Evolutionary conservation across 306 rosid species (phyloP).

Genomic region (Astragalus membranaceus): DNA sequence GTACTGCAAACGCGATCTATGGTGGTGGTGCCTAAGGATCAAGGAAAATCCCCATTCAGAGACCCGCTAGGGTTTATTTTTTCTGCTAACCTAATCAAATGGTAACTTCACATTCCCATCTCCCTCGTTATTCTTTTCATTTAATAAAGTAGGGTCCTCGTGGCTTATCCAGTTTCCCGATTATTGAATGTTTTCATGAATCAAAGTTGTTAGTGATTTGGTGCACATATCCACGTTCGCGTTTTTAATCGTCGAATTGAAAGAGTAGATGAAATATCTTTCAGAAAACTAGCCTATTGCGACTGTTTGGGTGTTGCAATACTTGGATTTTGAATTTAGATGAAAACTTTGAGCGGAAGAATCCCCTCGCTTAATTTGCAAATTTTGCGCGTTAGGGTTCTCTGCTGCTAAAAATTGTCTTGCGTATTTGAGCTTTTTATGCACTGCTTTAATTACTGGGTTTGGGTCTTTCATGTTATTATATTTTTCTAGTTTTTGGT

Average conservation of each 20-base stretch:
- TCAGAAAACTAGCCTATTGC: no score
- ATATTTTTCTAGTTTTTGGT: background rate
- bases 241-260: background rate
- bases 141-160: background rate
- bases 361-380: background rate
- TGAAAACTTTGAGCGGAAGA: background rate
- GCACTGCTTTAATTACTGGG: background rate
- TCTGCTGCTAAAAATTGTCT: background rate
- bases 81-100: conserved; percentile 22
- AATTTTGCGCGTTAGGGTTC: background rate
- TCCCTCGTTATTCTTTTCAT: background rate
- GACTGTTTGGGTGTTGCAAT: no score
- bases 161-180: background rate
- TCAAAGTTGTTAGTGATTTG: background rate
- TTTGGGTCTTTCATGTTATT: background rate
- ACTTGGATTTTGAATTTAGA: background rate
- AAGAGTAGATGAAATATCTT: no score
- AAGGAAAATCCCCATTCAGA: background rate
- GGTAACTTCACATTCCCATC: conserved; percentile 22
- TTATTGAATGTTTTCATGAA: background rate
- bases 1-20: conserved; percentile 26
- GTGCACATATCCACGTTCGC: background rate
- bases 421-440: background rate
- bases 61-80: conserved; percentile 19
- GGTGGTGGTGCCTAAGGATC: background rate